phyloP scores from a whole-genome alignment of 345 rosid genomes.

The Eucalyptus cloeziana region DNA sequence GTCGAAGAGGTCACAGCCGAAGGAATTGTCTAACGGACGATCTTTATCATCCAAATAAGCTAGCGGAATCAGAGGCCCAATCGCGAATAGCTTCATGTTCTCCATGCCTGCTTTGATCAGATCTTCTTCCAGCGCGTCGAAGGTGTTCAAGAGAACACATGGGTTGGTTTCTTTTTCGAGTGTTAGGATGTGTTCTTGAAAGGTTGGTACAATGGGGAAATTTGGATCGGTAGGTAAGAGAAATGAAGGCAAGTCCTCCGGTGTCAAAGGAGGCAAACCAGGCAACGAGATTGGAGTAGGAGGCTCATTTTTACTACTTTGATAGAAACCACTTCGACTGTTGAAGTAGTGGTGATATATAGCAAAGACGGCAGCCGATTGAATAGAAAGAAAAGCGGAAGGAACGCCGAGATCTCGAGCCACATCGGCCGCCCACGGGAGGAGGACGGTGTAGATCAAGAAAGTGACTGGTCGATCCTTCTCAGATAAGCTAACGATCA shows the following conservation, averaged over 20 bases:
- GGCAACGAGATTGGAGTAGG: conserved; percentile 18
- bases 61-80: conserved; percentile 46
- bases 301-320: background rate
- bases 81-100: conserved; percentile 2
- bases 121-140: conserved; percentile 39
- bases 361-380: conserved; percentile 44
- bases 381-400: conserved; percentile 33
- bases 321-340: conserved; percentile 9
- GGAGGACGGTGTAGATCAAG: conserved; percentile 35
- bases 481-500: conserved; percentile 1
- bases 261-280: conserved; percentile 21
- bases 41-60: conserved; percentile 1
- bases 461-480: conserved; percentile 13
- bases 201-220: background rate
- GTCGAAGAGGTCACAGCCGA: conserved; percentile 15
- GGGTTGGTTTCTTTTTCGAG: conserved; percentile 27
- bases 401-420: conserved; percentile 38
- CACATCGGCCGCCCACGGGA: conserved; percentile 38
- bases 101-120: conserved; percentile 10
- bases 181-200: conserved; percentile 17
- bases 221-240: conserved; percentile 8
- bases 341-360: conserved; percentile 40
- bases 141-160: conserved; percentile 37
- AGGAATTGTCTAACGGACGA: background rate
- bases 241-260: conserved; percentile 46